Evolutionary conservation across 352 stramenopile genomes (phyloP).

Genomic region (Globisporangium alternatum): DNA sequence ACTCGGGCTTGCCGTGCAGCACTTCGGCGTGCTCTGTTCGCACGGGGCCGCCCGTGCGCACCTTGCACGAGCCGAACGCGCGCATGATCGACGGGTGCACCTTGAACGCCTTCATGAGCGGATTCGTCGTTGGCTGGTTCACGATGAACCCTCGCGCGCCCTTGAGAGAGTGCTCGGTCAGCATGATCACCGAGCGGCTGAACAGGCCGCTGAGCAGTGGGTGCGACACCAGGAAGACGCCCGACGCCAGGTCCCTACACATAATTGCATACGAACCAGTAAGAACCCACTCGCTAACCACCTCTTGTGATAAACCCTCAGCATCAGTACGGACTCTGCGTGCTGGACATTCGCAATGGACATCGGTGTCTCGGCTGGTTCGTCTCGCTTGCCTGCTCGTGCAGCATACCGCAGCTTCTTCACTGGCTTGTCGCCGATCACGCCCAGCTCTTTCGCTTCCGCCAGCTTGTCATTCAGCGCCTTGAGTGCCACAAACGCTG

Average conservation of each 20-base stretch:
- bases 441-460: conserved; percentile 30
- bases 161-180: conserved; percentile 61
- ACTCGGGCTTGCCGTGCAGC: conserved; percentile 24
- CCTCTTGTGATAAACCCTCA: neutral
- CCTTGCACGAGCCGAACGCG: conserved; percentile 57
- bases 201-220: conserved; percentile 73
- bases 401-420: conserved; percentile 5
- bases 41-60: conserved; percentile 62
- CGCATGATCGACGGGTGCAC: conserved; percentile 54
- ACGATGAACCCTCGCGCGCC: conserved; percentile 75
- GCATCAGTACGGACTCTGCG: conserved; percentile 31
- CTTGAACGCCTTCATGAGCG: conserved; percentile 53
- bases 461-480: conserved; percentile 61
- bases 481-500: conserved; percentile 60
- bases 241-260: conserved; percentile 34
- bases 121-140: conserved; percentile 56
- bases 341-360: conserved; percentile 34
- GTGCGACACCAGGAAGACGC: conserved; percentile 74
- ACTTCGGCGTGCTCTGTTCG: conserved; percentile 64
- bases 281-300: neutral
- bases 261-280: neutral
- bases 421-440: conserved; percentile 14
- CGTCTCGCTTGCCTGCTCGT: conserved; percentile 4
- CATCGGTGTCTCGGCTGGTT: conserved; percentile 1
- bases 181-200: conserved; percentile 64